A percentile compares a stretch with the other conserved stretches of the same genome.
Conservation (phyloP, 495 filamentous ascomycete genomes). For the Trichoderma orchidacearum region DNA sequence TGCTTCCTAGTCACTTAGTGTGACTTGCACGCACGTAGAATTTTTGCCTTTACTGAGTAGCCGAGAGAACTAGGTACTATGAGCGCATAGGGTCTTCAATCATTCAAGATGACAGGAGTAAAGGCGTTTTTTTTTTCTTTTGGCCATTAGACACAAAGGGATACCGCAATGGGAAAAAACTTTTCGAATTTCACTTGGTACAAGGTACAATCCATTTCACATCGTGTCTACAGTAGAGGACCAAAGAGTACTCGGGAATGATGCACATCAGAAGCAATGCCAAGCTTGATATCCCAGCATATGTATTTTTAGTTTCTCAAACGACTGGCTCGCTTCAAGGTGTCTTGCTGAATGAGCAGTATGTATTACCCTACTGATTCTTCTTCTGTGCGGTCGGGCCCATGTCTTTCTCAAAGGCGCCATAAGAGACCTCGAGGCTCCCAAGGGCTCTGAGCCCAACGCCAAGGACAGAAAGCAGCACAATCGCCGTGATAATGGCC, state of each 20-base stretch:
- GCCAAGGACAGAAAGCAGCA: conserved; percentile 63
- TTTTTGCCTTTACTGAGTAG: not conserved
- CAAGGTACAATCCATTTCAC: not conserved
- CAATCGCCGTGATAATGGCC: conserved; percentile 43
- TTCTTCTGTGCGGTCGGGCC: conserved; percentile 79
- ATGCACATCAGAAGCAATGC: not conserved
- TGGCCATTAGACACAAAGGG: not conserved
- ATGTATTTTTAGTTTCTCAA: not conserved
- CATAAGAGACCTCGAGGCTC: conserved; percentile 79
- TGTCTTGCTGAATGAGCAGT: not conserved
- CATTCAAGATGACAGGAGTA: not conserved
- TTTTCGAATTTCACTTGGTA: not conserved
- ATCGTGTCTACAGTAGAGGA: not conserved
- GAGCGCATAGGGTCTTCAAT: not conserved
- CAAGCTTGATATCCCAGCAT: not conserved
- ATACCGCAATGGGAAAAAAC: not conserved
- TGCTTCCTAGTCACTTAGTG: conserved; percentile 85
- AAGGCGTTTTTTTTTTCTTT: not conserved
- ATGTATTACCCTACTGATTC: conserved; percentile 36
- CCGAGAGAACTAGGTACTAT: not conserved
- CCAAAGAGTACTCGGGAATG: not conserved
- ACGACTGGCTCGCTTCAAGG: not conserved
- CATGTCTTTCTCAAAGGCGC: conserved; percentile 93
- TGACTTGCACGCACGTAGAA: too few species aligned
- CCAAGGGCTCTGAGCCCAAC: conserved; percentile 62